These are phyloP conservation scores for Solanum hybrid DNA, from an alignment of 305 asterid genomes.

Conservation along the genomic window DNA sequence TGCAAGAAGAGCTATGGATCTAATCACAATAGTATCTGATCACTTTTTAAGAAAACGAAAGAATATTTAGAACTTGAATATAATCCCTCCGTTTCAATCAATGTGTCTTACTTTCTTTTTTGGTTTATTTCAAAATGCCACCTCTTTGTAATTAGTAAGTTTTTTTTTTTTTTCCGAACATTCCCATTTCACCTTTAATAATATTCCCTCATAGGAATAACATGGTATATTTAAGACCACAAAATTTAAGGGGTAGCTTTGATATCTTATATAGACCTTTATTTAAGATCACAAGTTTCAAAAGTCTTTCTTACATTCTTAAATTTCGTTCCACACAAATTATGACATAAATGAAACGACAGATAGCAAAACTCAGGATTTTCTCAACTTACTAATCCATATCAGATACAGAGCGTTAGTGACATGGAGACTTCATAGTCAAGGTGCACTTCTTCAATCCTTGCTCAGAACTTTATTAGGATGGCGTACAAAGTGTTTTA, in stretches of 20 bases:
- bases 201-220: neutral
- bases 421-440: neutral
- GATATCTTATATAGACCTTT: neutral
- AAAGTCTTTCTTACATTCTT: neutral
- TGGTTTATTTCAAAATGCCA: neutral
- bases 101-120: neutral
- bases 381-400: neutral
- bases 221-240: neutral
- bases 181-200: neutral
- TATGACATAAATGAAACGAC: neutral
- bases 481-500: neutral
- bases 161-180: neutral
- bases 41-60: neutral
- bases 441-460: neutral
- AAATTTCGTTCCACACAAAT: neutral
- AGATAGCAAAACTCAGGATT: neutral
- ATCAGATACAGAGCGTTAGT: neutral
- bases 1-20: neutral
- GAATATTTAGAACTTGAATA: neutral
- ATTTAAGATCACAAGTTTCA: neutral
- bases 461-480: neutral
- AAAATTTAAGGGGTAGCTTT: neutral
- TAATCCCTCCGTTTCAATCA: neutral
- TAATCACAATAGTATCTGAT: neutral
- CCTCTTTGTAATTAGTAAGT: neutral